Conservation (phyloP, 1,284 basidiomycete genomes). For the Rhodotorula sp. region DNA sequence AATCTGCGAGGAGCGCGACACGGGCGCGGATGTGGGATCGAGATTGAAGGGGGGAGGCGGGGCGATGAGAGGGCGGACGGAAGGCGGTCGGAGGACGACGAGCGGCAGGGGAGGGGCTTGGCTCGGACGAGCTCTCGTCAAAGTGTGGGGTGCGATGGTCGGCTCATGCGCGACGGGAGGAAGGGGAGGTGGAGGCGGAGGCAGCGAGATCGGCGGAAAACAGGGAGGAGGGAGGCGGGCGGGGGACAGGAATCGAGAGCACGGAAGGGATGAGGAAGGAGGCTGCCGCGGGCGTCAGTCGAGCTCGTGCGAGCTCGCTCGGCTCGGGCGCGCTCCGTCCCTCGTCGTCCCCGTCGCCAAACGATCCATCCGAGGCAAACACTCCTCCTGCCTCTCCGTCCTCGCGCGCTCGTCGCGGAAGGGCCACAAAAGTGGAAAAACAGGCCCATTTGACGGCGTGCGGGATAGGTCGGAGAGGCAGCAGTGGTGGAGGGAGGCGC, state of each 20-base stretch:
- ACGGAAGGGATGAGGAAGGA: background rate
- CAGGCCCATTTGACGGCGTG: background rate
- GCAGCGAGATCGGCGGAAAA: background rate
- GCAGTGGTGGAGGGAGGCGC: background rate
- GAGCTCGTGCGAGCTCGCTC: background rate
- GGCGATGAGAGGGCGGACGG: background rate
- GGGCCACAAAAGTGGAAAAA: conserved; percentile 1
- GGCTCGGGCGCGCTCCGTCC: background rate
- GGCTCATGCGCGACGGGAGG: background rate
- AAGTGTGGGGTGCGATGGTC: conserved; percentile 2
- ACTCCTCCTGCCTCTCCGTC: background rate
- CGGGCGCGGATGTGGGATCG: too few species aligned
- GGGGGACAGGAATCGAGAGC: background rate
- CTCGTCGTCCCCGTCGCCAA: background rate
- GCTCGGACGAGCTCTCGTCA: conserved; percentile 35
- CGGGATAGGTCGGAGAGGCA: too few species aligned
- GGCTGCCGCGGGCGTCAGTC: background rate
- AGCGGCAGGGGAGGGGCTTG: background rate
- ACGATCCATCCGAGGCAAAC: background rate
- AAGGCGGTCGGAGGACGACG: background rate
- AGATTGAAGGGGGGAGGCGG: background rate
- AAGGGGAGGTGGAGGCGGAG: background rate
- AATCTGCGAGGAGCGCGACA: background rate
- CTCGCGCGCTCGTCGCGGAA: background rate
- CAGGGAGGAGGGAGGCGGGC: background rate